phyloP scores from a whole-genome alignment of 2,329 filamentous ascomycete genomes.

The Penicillium nordicum region DNA sequence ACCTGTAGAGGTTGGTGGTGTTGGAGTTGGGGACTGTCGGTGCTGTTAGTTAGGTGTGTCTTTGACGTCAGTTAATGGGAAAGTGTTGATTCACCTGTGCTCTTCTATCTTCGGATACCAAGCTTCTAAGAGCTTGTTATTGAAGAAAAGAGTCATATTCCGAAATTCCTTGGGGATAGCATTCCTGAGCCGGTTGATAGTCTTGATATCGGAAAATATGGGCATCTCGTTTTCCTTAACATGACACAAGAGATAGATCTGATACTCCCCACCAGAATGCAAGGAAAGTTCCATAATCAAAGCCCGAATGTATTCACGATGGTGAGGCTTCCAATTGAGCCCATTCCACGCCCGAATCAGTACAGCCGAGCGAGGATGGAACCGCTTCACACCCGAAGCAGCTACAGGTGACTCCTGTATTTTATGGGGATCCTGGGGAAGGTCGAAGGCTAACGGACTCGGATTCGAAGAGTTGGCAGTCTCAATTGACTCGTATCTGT shows the following conservation, averaged over 20 bases:
- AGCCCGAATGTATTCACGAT: conserved; percentile 75
- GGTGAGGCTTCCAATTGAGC: conserved; percentile 73
- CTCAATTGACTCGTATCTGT: conserved; percentile 52
- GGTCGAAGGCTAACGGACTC: conserved; percentile 16
- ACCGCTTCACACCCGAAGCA: conserved; percentile 7
- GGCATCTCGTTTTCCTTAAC: conserved; percentile 70
- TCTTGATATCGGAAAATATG: conserved; percentile 67
- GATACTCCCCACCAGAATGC: conserved; percentile 71
- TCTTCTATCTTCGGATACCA: conserved; percentile 31
- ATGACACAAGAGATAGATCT: conserved; percentile 73
- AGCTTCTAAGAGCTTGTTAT: conserved; percentile 25
- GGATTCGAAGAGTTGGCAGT: conserved; percentile 15
- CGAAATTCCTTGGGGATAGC: conserved; percentile 34
- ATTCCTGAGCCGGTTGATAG: conserved; percentile 57
- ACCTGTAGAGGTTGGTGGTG: conserved; percentile 60
- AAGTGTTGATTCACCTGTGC: conserved; percentile 22
- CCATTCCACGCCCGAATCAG: conserved; percentile 80
- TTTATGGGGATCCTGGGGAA: conserved; percentile 13
- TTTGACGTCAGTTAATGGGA: background rate
- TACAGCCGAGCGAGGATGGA: conserved; percentile 61
- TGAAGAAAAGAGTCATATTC: conserved; percentile 37
- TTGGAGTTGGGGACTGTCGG: conserved; percentile 24
- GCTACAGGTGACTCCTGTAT: background rate
- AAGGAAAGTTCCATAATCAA: conserved; percentile 77
- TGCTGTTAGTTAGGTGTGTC: background rate